A percentile compares a stretch with the other conserved stretches of the same genome.
Conservation (phyloP, 176 grass and related monocot species). For the Avena eriantha region DNA sequence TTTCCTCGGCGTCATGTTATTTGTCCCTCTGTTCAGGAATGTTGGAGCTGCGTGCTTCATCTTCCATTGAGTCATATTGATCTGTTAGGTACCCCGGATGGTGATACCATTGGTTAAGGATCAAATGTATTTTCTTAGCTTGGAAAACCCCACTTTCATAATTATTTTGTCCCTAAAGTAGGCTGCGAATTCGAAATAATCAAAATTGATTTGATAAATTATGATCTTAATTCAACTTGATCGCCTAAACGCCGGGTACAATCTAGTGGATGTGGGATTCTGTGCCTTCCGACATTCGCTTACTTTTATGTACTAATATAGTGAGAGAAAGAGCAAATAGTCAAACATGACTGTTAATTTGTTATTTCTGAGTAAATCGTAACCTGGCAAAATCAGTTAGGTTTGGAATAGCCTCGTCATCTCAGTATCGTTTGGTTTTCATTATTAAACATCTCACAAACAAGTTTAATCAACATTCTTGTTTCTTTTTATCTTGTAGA, state of each 20-base stretch:
- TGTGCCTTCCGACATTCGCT: neutral
- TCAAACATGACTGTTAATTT: neutral
- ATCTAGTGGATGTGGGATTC: neutral
- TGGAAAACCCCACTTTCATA: neutral
- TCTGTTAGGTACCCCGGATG: too few relatives aligned
- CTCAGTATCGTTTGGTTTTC: neutral
- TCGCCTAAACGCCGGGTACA: neutral
- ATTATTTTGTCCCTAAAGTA: neutral
- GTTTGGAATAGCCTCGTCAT: neutral
- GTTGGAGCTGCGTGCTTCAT: too few relatives aligned
- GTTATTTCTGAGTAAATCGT: neutral
- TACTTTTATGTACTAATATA: neutral
- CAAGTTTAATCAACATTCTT: neutral
- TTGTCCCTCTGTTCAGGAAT: neutral
- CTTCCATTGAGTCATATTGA: too few relatives aligned
- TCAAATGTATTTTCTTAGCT: too few relatives aligned
- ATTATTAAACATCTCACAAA: neutral
- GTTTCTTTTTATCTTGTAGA: constrained; percentile 6
- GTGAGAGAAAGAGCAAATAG: neutral
- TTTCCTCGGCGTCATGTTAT: neutral
- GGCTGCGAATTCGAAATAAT: neutral
- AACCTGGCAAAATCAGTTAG: neutral
- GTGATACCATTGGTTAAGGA: too few relatives aligned
- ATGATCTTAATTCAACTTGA: neutral
- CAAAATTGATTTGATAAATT: neutral